Base-by-base conservation (phyloP, 768 basidiomycete species). In the Mycena filopes region DNA sequence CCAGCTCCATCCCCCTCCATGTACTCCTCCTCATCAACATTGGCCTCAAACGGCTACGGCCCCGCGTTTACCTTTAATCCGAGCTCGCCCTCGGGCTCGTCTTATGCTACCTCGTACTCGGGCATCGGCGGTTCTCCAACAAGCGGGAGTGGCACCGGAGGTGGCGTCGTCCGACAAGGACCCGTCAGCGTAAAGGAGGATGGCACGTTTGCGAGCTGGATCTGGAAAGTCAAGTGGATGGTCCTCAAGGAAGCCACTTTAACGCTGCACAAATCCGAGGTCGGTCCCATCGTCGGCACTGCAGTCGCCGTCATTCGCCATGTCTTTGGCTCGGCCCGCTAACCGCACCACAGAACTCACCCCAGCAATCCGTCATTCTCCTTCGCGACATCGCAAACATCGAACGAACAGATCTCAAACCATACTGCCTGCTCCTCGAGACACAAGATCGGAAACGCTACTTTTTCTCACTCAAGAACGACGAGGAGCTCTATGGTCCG, bases 201-300 rank as follows among this genome's bases (percentile, higher is more conserved):
- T 53, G 93, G 95, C 1, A 76, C 76, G 3, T 89, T 98, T 67
- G 89, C 92, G 3, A 93, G 92, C 67, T 96, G 94, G 85, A 84
- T 98, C 53, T 98, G 96, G 89, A 88, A 91, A 76, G 87, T 92
- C 73, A 93, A 94, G 76, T 98, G 92, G 91, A 80, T 98, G 60
- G 84, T 97, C 6, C 82, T 99, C 66, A 92, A 88, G 72, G 94
- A 95, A 51, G 85, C 89, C 70, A 83, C 89, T 11, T 77, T 99
- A 49, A 84, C 86, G 21, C 87, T 99, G 61, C 94, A 95, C 75
- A 98, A 96, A 83, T 93, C 87, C 71, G 97, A 98, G 86, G 96
- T 96, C 73, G 71, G 93, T 74, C n/a, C n/a, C n/a, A n/a, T n/a
- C n/a, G n/a, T n/a, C n/a, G n/a, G n/a, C n/a, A n/a, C n/a, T n/a